These are phyloP conservation scores for Fomitopsis serialis DNA, from an alignment of 768 basidiomycete species.

Conservation along the genomic window DNA sequence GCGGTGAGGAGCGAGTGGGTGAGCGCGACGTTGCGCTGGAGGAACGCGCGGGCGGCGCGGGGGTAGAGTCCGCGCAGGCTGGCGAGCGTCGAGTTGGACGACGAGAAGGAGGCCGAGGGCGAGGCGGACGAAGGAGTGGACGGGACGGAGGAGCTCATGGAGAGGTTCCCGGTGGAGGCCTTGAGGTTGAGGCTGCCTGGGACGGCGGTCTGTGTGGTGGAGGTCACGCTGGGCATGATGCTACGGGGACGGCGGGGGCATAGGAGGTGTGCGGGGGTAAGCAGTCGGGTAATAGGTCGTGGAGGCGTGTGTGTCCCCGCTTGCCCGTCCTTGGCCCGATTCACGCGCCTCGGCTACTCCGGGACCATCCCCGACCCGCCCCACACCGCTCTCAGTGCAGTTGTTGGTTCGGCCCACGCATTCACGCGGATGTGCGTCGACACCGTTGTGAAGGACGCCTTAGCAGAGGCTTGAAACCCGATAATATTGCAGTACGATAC, in stretches of 20 bases:
- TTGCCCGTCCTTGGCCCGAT: not conserved
- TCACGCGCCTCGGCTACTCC: not conserved
- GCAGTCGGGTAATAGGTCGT: not conserved
- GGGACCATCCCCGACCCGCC: not conserved
- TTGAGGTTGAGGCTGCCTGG: conserved; percentile 10
- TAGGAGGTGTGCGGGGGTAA: not conserved
- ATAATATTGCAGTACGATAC: too few relatives aligned
- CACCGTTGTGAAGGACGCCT: too few relatives aligned
- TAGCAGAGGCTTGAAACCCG: too few relatives aligned
- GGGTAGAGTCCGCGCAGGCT: conserved; percentile 69
- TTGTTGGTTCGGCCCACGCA: too few relatives aligned
- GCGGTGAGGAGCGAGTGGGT: conserved; percentile 61
- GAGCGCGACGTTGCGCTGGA: conserved; percentile 64
- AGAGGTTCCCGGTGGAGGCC: not conserved
- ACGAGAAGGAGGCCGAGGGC: not conserved
- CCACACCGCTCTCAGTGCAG: too few relatives aligned
- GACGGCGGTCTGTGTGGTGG: conserved; percentile 4
- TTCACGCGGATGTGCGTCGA: too few relatives aligned
- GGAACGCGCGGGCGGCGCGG: conserved; percentile 74
- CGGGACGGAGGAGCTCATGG: not conserved
- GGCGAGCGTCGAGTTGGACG: conserved; percentile 28
- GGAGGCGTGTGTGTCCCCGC: not conserved
- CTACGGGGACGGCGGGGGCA: not conserved
- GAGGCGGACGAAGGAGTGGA: not conserved
- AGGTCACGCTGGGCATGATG: conserved; percentile 15